Conservation (phyloP, 371 early-diverging fungal species). For the Dichotomocladium elegans region DNA sequence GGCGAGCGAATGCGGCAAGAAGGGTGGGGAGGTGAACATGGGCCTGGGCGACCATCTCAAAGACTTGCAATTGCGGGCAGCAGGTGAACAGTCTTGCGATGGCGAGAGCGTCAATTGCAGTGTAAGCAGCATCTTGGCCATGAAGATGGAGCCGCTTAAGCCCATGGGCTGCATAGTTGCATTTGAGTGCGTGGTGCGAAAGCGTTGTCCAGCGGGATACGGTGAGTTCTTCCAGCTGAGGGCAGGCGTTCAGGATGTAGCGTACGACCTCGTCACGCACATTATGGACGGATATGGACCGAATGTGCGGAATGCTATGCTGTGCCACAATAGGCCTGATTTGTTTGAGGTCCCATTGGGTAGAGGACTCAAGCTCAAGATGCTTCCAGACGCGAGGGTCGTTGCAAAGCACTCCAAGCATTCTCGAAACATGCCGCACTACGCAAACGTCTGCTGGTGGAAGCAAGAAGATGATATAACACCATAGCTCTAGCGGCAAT, state of each 20-base stretch:
- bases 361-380: neutral
- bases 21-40: conserved; percentile 32
- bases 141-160: conserved; percentile 14
- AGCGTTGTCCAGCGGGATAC: conserved; percentile 30
- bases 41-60: conserved; percentile 17
- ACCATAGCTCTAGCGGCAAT: conserved; percentile 9
- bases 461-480: conserved; percentile 4
- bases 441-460: conserved; percentile 1
- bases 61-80: conserved; percentile 17
- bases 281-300: conserved; percentile 20
- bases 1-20: neutral
- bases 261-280: conserved; percentile 27
- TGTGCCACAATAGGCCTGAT: conserved; percentile 16
- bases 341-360: conserved; percentile 18
- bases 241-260: conserved; percentile 21
- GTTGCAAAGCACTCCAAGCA: neutral
- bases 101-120: conserved; percentile 26
- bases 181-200: conserved; percentile 26
- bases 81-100: conserved; percentile 19
- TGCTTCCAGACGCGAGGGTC: conserved; percentile 9
- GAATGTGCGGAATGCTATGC: conserved; percentile 18
- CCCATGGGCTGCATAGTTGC: conserved; percentile 3
- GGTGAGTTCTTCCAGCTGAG: conserved; percentile 18
- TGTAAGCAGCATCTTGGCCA: conserved; percentile 12
- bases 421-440: conserved; percentile 2